These are phyloP conservation scores for Cadophora sp. DNA, from an alignment of 2,329 filamentous ascomycete species.

Conservation along the genomic window DNA sequence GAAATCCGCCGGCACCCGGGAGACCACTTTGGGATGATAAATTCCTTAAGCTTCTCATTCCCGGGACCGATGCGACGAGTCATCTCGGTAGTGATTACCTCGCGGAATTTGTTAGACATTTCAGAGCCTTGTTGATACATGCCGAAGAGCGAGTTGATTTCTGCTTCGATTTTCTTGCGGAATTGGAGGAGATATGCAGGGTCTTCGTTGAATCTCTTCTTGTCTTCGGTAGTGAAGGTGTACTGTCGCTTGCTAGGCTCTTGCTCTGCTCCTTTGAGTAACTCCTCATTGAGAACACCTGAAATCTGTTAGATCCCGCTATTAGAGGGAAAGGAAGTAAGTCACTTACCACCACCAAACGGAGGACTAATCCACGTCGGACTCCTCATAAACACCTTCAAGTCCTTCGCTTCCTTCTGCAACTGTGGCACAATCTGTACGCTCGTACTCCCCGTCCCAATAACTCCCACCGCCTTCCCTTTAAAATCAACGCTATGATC, in stretches of 20 bases:
- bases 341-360: background rate
- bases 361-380: no score
- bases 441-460: slow-evolving; percentile 47
- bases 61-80: slow-evolving; percentile 49
- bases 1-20: slow-evolving; percentile 51
- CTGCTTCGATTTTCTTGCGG: slow-evolving; percentile 51
- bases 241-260: slow-evolving; percentile 49
- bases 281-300: background rate
- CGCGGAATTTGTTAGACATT: slow-evolving; percentile 48
- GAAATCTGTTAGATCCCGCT: background rate
- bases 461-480: slow-evolving; percentile 43
- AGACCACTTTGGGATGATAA: slow-evolving; percentile 50
- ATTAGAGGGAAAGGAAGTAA: background rate
- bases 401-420: slow-evolving; percentile 42
- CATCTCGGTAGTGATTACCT: slow-evolving; percentile 52
- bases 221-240: slow-evolving; percentile 49
- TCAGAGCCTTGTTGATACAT: slow-evolving; percentile 51
- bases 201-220: slow-evolving; percentile 48
- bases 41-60: slow-evolving; percentile 50
- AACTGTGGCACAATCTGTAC: slow-evolving; percentile 45
- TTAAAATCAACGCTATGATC: slow-evolving; percentile 47
- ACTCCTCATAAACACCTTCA: background rate
- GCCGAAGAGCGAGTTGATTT: slow-evolving; percentile 51
- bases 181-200: slow-evolving; percentile 50
- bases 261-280: slow-evolving; percentile 35